Evolutionary conservation across 495 filamentous ascomycete species (phyloP), one percentile per base, ranked within the genome.

Genomic region (Pseudoneurospora amorphoporcata): DNA sequence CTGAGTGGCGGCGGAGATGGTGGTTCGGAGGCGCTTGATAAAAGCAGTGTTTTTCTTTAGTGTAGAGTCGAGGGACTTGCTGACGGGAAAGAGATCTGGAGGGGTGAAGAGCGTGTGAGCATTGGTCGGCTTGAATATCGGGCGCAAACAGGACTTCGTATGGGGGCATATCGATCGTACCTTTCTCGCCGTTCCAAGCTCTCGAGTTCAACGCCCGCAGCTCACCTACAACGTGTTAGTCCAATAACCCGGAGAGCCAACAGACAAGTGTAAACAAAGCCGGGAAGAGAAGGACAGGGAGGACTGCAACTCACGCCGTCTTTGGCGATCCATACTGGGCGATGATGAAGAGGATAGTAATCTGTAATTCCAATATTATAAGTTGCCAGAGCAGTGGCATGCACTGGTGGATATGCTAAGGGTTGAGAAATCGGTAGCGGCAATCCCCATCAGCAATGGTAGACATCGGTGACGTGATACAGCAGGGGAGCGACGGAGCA

Each of bases 41-140:
- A 98, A 98, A 72, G 95, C 94, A 14, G 95, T 99, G 78, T 99
- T 99, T 83, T 98, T 99, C 86, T 97, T 98, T 76, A 99, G 87
- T 39, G 94, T 95, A 19, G 96, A 97, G 81, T 99, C 96, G 74
- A 99, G 90, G 37, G 93, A 92, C 72, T 88, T 86, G 80, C 86
- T 88, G 73, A 94, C 89, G 41, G 89, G 86, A 79, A 97, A 96
- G 40, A 96, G 82, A 84, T 92, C 95, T 97, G 76, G 16, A 14
- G 6, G 29, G 29, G 16, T 8, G 8, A 37, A 41, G 14, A 68
- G 43, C 72, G 73, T 68, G 29, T 40, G 10, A 79, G 75, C 10
- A 40, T 35, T 42, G 12, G 38, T 37, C 8, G 71, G 32, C 69
- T 65, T 45, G 32, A 69, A 35, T 73, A 43, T 39, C 17, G 17